These are phyloP conservation scores for Coniochaeta sp. DNA, from an alignment of 2,329 filamentous ascomycete species.

Conservation along the genomic window DNA sequence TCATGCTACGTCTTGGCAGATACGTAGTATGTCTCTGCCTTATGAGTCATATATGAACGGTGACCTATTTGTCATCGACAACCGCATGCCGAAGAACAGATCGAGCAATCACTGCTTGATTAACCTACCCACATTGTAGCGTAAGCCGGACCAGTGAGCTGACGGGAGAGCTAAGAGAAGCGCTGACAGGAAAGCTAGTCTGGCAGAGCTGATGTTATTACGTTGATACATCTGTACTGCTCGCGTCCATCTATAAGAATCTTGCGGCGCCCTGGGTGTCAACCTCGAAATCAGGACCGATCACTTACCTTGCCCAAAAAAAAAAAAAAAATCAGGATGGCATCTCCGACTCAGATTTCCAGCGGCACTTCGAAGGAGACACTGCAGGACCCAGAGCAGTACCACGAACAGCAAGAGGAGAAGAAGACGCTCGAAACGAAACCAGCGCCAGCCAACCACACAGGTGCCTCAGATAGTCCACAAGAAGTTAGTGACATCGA, in stretches of 20 bases:
- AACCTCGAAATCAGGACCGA: background rate
- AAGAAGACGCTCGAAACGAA: background rate
- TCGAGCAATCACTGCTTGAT: too few species aligned
- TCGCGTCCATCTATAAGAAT: background rate
- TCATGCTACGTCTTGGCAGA: too few species aligned
- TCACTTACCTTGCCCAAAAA: too few species aligned
- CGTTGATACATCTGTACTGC: background rate
- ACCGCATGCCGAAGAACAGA: too few species aligned
- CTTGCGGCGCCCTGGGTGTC: background rate
- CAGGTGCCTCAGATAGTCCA: background rate
- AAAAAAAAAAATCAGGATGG: background rate
- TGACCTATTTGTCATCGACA: too few species aligned
- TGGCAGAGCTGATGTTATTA: background rate
- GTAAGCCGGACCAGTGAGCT: too few species aligned
- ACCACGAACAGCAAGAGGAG: background rate
- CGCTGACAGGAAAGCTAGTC: background rate
- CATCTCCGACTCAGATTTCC: background rate
- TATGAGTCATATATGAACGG: too few species aligned
- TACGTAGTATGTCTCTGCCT: too few species aligned
- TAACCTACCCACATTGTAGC: too few species aligned
- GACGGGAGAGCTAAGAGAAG: background rate
- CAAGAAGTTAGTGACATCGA: background rate
- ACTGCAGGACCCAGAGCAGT: background rate
- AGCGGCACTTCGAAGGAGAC: background rate
- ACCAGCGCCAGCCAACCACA: too few species aligned